Evolutionary conservation across 2,329 filamentous ascomycete species (phyloP), one percentile per base, ranked within the genome.

Genomic region (Cylindrodendrum hubeiense): DNA sequence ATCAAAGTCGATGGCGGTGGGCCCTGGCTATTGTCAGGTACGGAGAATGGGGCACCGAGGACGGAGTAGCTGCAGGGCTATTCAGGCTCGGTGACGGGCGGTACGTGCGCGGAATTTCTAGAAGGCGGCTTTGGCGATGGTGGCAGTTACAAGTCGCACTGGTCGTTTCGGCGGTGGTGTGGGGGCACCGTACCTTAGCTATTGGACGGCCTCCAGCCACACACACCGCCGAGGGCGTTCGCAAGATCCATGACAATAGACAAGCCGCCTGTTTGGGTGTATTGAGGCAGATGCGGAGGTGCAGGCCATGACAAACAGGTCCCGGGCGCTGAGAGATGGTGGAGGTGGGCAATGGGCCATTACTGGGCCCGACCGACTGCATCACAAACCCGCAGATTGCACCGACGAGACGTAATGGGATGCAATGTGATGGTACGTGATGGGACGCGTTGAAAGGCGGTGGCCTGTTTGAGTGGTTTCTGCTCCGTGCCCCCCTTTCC

Each of bases 71-170:
- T 34, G 51, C 60, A 62, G 54, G 28, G 47, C 39, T 66, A 34
- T 47, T 67, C 60, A 58, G 56, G 54, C 66, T 64, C 28, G 33
- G 30, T 28, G 26, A 47, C 43, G 50, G 57, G 56, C 56, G 63
- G 64, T 63, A 63, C 61, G 67, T 68, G 67, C 62, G 56, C 34
- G 13, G 56, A 59, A 53, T 63, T 71, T 73, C 70, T 67, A 62
- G 68, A 71, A 70, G 53, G 49, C 26, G 53, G 54, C 50, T 62
- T 56, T 30, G 37, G 44, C 41, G 24, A 24, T 39, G 30, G 22
- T 34, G 33, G 51, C 39, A 24, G 52, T 61, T 41, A 50, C 60
- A 55, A 51, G 59, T 51, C 24, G 34, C 41, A 52, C 55, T 46
- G 46, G 60, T 51, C 43, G 43, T 59, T 44, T 30, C 55, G 33